Evolutionary conservation across 1,284 basidiomycete species (phyloP).

Genomic region (Cryptococcus neoformans): DNA sequence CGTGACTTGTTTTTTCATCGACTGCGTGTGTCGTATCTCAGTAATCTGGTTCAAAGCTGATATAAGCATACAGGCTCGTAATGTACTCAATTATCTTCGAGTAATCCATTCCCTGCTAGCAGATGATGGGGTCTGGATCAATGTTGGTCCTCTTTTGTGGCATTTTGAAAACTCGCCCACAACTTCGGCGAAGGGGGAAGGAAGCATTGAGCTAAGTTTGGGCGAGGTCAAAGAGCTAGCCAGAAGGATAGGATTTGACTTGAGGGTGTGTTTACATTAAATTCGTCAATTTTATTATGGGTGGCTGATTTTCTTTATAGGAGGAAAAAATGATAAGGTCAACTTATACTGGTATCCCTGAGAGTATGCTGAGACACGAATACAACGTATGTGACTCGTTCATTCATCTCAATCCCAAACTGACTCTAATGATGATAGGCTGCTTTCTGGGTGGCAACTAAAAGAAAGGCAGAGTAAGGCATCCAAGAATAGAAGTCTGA

Average conservation of each 20-base stretch:
- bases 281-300: not conserved
- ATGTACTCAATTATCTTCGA: conserved; percentile 83
- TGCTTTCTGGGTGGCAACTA: conserved; percentile 80
- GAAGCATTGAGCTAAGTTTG: conserved; percentile 79
- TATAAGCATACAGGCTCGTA: conserved; percentile 64
- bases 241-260: conserved; percentile 72
- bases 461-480: conserved; percentile 33
- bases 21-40: conserved; percentile 63
- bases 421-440: conserved; percentile 41
- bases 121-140: conserved; percentile 89
- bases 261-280: conserved; percentile 57
- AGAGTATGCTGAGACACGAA: conserved; percentile 82
- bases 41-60: not conserved
- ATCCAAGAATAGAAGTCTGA: not conserved
- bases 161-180: conserved; percentile 82
- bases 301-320: conserved; percentile 49
- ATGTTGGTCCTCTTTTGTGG: conserved; percentile 90
- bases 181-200: conserved; percentile 59
- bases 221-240: conserved; percentile 81
- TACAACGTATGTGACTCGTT: conserved; percentile 59
- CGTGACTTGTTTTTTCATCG: conserved; percentile 96
- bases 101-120: conserved; percentile 73
- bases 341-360: conserved; percentile 80
- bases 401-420: too few relatives aligned
- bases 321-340: conserved; percentile 75